Conservation (phyloP, 2,329 filamentous ascomycete genomes). For the Didymosphaeria variabile region DNA sequence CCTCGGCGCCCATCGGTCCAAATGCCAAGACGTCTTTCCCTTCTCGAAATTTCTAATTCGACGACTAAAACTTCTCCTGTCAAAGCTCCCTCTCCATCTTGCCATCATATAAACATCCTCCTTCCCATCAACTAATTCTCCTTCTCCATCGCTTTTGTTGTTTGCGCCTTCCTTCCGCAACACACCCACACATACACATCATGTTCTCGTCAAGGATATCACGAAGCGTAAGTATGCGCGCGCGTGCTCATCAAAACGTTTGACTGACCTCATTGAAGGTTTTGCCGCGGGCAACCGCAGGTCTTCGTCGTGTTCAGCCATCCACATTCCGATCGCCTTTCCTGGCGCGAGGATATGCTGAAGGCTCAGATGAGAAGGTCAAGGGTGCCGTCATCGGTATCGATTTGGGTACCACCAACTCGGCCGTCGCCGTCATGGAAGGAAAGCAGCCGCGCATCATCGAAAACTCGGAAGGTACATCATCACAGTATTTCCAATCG, state of each 20-base stretch:
- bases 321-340: slow-evolving; percentile 74
- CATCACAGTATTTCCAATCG: slow-evolving; percentile 11
- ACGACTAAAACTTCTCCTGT: slow-evolving; percentile 32
- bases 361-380: slow-evolving; percentile 79
- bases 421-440: slow-evolving; percentile 96
- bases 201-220: slow-evolving; percentile 55
- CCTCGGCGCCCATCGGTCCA: slow-evolving; percentile 4
- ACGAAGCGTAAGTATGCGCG: slow-evolving; percentile 47
- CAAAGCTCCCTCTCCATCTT: slow-evolving; percentile 36
- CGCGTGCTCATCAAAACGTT: slow-evolving; percentile 4
- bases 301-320: slow-evolving; percentile 69
- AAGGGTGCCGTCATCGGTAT: slow-evolving; percentile 98
- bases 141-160: slow-evolving; percentile 27
- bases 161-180: slow-evolving; percentile 41
- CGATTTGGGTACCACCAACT: slow-evolving; percentile 98
- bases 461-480: slow-evolving; percentile 90
- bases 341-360: slow-evolving; percentile 78
- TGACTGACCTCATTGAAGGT: slow-evolving; percentile 48
- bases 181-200: slow-evolving; percentile 37
- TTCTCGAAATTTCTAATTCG: slow-evolving; percentile 37
- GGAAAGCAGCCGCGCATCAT: slow-evolving; percentile 95
- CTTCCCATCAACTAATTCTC: slow-evolving; percentile 31
- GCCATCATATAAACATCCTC: slow-evolving; percentile 39
- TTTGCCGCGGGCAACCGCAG: slow-evolving; percentile 78
- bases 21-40: slow-evolving; percentile 12